Conservation (phyloP, 495 filamentous ascomycete species). For the Daldinia grandis region DNA sequence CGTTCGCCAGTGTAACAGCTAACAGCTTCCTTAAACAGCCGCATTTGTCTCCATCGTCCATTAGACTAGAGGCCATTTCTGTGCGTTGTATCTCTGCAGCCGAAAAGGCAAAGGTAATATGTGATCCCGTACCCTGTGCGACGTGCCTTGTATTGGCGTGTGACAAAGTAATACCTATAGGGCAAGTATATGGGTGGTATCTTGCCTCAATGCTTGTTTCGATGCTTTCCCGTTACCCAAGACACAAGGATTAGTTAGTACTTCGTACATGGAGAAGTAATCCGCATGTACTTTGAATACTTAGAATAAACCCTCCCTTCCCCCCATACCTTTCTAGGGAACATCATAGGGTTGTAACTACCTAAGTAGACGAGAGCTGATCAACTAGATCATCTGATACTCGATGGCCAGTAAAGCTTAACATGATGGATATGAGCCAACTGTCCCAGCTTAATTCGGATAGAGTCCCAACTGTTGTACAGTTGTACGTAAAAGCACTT, state of each 20-base stretch:
- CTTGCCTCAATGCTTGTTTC: constrained; percentile 34
- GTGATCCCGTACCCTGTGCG: constrained; percentile 20
- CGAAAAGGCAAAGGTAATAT: constrained; percentile 20
- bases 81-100: constrained; percentile 32
- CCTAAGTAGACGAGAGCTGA: constrained; percentile 38
- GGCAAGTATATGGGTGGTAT: constrained; percentile 42
- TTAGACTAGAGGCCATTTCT: constrained; percentile 27
- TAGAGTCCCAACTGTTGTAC: constrained; percentile 34
- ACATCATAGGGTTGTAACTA: constrained; percentile 37
- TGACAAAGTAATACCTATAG: constrained; percentile 39
- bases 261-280: constrained; percentile 10
- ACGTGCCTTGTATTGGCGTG: constrained; percentile 27
- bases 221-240: constrained; percentile 8
- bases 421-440: constrained; percentile 39
- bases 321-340: constrained; percentile 19
- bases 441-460: constrained; percentile 34
- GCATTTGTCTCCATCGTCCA: constrained; percentile 25
- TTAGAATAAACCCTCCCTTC: constrained; percentile 26
- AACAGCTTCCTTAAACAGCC: constrained; percentile 22
- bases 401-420: constrained; percentile 37
- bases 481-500: constrained; percentile 37
- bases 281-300: constrained; percentile 26
- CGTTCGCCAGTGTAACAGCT: constrained; percentile 27
- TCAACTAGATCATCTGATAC: constrained; percentile 43
- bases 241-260: neutral